Conservation (phyloP, 352 stramenopile species). For the Phytopythium boreale region DNA sequence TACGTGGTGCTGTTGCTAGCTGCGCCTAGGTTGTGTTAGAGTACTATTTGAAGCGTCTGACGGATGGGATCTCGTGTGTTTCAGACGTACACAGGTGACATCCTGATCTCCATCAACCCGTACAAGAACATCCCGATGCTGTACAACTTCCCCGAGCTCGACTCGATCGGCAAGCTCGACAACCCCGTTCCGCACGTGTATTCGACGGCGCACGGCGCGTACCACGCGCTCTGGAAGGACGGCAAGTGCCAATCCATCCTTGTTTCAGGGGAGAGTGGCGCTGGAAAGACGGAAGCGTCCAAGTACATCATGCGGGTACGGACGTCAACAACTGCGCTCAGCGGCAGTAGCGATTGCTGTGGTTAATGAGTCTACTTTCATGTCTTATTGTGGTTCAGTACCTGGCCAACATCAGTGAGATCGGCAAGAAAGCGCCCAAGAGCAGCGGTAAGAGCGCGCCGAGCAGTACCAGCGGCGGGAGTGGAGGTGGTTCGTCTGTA, state of each 20-base stretch:
- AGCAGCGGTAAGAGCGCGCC: constrained; percentile 59
- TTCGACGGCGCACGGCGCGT: constrained; percentile 79
- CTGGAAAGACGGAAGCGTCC: constrained; percentile 87
- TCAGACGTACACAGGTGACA: constrained; percentile 92
- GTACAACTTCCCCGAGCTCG: constrained; percentile 90
- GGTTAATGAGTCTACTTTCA: constrained; percentile 7
- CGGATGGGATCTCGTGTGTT: not conserved
- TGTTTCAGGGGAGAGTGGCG: constrained; percentile 83
- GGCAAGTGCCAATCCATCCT: constrained; percentile 86
- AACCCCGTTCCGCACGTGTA: constrained; percentile 87
- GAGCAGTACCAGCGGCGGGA: constrained; percentile 15
- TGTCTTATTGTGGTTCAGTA: constrained; percentile 40
- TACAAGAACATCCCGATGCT: constrained; percentile 94
- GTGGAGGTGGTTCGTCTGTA: constrained; percentile 53
- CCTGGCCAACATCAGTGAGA: constrained; percentile 88
- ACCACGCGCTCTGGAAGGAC: constrained; percentile 73
- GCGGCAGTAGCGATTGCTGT: not conserved
- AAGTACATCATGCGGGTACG: constrained; percentile 91
- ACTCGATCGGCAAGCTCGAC: constrained; percentile 82
- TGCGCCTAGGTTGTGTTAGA: not conserved
- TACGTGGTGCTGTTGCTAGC: constrained; percentile 13
- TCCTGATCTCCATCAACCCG: constrained; percentile 96
- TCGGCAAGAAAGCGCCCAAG: constrained; percentile 75
- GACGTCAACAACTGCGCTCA: not conserved
- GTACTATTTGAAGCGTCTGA: constrained; percentile 1